phyloP scores from a whole-genome alignment of 768 basidiomycete genomes.

The Lentinula lateritia region DNA sequence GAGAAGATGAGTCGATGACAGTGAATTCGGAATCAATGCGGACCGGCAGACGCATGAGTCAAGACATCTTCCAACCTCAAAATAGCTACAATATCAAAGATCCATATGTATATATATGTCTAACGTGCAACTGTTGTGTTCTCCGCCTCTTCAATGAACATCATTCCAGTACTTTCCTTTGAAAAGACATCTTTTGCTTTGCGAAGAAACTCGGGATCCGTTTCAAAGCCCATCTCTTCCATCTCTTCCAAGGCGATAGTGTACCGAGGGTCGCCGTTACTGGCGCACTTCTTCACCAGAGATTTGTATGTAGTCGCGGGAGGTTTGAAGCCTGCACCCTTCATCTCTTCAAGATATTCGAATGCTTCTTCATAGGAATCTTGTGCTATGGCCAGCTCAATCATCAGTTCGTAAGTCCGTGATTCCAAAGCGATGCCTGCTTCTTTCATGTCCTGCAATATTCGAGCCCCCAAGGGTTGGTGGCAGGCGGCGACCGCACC shows the following conservation, averaged over 20 bases:
- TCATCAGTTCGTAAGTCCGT: slow-evolving; percentile 61
- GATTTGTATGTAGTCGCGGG: slow-evolving; percentile 48
- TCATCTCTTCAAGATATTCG: slow-evolving; percentile 87
- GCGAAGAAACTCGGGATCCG: slow-evolving; percentile 16
- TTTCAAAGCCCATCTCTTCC: slow-evolving; percentile 49
- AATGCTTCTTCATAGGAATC: slow-evolving; percentile 81
- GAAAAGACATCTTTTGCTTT: slow-evolving; percentile 7
- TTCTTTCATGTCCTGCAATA: slow-evolving; percentile 63
- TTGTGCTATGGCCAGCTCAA: slow-evolving; percentile 67
- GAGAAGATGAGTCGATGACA: not conserved
- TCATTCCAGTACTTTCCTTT: not conserved
- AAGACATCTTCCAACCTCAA: not conserved
- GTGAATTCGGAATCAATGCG: too few relatives aligned
- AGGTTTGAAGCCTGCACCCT: slow-evolving; percentile 54
- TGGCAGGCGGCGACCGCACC: slow-evolving; percentile 59
- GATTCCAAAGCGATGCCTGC: slow-evolving; percentile 48
- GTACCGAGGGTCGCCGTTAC: slow-evolving; percentile 54
- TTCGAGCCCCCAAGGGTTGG: slow-evolving; percentile 59
- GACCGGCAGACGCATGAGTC: too few relatives aligned
- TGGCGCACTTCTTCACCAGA: slow-evolving; percentile 54
- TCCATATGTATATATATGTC: too few relatives aligned
- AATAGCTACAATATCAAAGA: too few relatives aligned
- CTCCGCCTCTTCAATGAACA: not conserved
- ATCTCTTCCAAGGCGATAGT: slow-evolving; percentile 67
- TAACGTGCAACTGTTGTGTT: not conserved